Evolutionary conservation across 345 rosid species (phyloP).

Genomic region (Pistacia integerrima): DNA sequence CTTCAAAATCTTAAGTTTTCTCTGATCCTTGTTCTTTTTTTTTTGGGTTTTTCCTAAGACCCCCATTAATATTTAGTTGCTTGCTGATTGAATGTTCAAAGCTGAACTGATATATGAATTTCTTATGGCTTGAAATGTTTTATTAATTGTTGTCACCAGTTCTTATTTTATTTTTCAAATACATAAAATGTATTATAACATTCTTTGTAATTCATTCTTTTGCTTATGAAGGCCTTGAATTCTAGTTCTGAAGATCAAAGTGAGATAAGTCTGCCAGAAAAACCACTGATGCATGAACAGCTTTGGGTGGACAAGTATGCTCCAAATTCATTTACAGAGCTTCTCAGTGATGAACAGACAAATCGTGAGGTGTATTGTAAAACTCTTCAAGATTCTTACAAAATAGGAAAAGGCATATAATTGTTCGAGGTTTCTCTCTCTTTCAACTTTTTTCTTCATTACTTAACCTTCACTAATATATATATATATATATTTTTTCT

Average conservation of each 20-base stretch:
- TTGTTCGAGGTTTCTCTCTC: slow-evolving; percentile 1
- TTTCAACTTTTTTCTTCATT: not conserved
- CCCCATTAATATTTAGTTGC: not conserved
- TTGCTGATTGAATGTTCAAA: not conserved
- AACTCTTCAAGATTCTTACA: slow-evolving; percentile 16
- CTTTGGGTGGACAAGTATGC: slow-evolving; percentile 98
- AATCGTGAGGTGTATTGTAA: slow-evolving; percentile 77
- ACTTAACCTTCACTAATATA: slow-evolving; percentile 9
- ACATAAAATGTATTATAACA: not conserved
- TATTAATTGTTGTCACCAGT: not conserved
- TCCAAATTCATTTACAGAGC: slow-evolving; percentile 93
- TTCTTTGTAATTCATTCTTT: slow-evolving; percentile 18
- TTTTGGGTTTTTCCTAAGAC: too few relatives aligned
- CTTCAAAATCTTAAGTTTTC: not conserved
- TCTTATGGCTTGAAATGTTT: not conserved
- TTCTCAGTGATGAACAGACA: slow-evolving; percentile 95
- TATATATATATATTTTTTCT: slow-evolving; percentile 8
- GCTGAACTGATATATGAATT: not conserved
- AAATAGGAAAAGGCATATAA: slow-evolving; percentile 5
- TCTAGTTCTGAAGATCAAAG: slow-evolving; percentile 59
- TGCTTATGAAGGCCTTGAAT: slow-evolving; percentile 66
- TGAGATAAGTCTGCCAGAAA: slow-evolving; percentile 41
- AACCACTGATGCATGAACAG: slow-evolving; percentile 51
- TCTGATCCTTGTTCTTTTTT: not conserved
- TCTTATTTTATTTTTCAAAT: not conserved